Evolutionary conservation across 2,329 filamentous ascomycete species (phyloP), one percentile per base, ranked within the genome.

Genomic region (Aspergillus neoniger): DNA sequence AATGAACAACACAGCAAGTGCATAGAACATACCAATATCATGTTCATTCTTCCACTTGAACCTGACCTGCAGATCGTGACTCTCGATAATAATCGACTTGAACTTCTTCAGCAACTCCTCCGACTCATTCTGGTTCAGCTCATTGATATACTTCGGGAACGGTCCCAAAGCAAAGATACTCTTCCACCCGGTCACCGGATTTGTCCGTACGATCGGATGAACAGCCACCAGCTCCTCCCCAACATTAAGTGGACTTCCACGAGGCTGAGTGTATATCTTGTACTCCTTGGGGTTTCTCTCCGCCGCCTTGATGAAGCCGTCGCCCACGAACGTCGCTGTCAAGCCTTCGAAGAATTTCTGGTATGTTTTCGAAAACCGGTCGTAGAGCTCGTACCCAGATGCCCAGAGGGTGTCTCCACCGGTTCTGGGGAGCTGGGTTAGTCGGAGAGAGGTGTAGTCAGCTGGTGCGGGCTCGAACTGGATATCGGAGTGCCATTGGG

Each of bases 381-480:
- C 79, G 61, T 78, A 79, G 4, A 75, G 67, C 62, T 79, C 86
- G 67, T 89, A 89, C 0, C 85, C 86, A 1, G 84, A 87, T 0
- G 86, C 87, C 86, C 86, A 90, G 5, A 90, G 80, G 0, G 87
- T 88, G 71, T 88, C 84, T 39, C 85, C 81, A 4, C 85, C 85
- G 0, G 82, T 85, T 50, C 78, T 77, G 1, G 85, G 86, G 0
- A 88, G 73, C 53, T 84, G 75, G 4, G 81, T 81, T 2, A 88
- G 74, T 32, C 85, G 81, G 17, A 90, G 76, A 1, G 84, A 79
- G 0, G 86, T 81, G 67, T 89, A 90, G 70, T 90, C 87, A 5
- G 82, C 82, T 0, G 88, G 87, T 5, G 85, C 76, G 0, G 82
- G 82, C 74, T 90, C 88, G 61, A 88, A 90, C 0, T 83, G 82